A percentile compares a stretch with the other conserved stretches of the same genome.
Conservation (phyloP, 352 stramenopile genomes). For the Aphanomyces invadans region DNA sequence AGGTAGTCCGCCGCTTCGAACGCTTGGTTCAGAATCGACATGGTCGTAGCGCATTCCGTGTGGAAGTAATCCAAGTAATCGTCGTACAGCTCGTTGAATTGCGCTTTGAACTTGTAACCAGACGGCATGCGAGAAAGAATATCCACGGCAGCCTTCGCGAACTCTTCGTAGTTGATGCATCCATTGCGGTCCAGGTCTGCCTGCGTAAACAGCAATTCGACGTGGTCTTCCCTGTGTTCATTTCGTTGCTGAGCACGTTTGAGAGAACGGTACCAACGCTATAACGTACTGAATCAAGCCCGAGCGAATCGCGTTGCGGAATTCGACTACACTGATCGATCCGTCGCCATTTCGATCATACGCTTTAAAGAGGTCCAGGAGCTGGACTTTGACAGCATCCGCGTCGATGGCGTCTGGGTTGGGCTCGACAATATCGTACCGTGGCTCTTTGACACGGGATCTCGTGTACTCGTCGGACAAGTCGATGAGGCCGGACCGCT, state of each 20-base stretch:
- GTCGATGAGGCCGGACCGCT: slow-evolving; percentile 15
- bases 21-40: slow-evolving; percentile 11
- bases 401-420: neutral
- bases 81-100: slow-evolving; percentile 18
- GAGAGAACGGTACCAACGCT: neutral
- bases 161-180: slow-evolving; percentile 18
- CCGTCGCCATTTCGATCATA: slow-evolving; percentile 16
- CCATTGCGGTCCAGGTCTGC: slow-evolving; percentile 18
- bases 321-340: slow-evolving; percentile 13
- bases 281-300: neutral
- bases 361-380: slow-evolving; percentile 4
- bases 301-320: neutral
- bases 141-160: slow-evolving; percentile 14
- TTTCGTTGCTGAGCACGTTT: neutral
- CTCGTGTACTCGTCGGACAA: slow-evolving; percentile 12
- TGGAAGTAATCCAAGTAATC: slow-evolving; percentile 18
- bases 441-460: slow-evolving; percentile 9
- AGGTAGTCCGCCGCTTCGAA: slow-evolving; percentile 21
- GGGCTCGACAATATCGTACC: neutral
- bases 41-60: neutral
- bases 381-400: neutral
- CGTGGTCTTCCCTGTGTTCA: slow-evolving; percentile 21
- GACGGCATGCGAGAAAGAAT: slow-evolving; percentile 3
- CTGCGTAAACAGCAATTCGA: slow-evolving; percentile 23
- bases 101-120: slow-evolving; percentile 3